Conservation (phyloP, 441 rosid genomes). For the Biscutella laevigata region DNA sequence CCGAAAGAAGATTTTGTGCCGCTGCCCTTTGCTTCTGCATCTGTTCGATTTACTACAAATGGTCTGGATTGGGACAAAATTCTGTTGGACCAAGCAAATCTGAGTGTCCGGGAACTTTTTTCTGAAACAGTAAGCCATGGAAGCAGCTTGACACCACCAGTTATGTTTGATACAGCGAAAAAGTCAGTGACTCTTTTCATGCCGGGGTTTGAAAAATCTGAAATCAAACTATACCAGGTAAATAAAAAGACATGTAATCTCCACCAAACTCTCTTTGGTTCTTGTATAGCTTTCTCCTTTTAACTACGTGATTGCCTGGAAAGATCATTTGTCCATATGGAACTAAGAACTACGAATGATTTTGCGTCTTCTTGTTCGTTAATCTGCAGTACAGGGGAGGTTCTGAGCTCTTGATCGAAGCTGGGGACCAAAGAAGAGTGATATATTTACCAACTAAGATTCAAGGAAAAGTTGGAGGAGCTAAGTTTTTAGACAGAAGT, state of each 20-base stretch:
- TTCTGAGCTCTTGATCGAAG: constrained; percentile 79
- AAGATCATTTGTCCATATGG: background rate
- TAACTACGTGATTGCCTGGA: background rate
- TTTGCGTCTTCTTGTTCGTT: constrained; percentile 10
- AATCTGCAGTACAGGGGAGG: constrained; percentile 82
- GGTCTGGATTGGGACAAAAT: constrained; percentile 56
- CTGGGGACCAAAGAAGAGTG: constrained; percentile 83
- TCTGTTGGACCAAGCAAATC: constrained; percentile 30
- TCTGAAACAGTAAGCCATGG: constrained; percentile 27
- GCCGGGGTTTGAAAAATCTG: constrained; percentile 91
- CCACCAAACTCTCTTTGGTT: background rate
- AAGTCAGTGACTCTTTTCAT: constrained; percentile 63
- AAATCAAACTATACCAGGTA: constrained; percentile 89
- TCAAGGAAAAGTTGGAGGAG: constrained; percentile 86
- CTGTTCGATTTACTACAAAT: constrained; percentile 34
- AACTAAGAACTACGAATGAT: background rate
- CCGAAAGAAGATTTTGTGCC: constrained; percentile 45
- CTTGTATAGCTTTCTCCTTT: background rate
- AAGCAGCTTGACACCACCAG: constrained; percentile 30
- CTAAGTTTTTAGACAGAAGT: constrained; percentile 65
- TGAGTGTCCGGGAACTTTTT: constrained; percentile 42
- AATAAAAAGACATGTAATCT: background rate
- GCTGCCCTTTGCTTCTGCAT: constrained; percentile 48
- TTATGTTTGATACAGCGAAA: constrained; percentile 47
- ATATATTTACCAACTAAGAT: constrained; percentile 52